Evolutionary conservation across 306 rosid species (phyloP).

Genomic region (Corylus americana): DNA sequence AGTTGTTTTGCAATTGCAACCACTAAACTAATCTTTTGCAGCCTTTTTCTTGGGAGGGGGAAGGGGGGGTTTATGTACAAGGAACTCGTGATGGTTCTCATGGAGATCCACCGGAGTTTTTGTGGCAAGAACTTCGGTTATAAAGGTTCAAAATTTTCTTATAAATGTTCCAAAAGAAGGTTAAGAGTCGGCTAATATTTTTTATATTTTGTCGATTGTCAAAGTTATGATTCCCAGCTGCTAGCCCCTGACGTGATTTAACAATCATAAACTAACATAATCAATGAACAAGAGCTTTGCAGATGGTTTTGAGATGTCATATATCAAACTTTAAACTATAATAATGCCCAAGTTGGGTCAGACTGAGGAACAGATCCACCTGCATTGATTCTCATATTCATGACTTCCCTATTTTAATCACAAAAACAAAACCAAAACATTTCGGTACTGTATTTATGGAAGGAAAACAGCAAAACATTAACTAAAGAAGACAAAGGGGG

Average conservation of each 20-base stretch:
- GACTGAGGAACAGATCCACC: background rate
- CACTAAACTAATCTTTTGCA: no score
- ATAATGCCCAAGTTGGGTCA: background rate
- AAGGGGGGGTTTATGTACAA: no score
- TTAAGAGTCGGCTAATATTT: no score
- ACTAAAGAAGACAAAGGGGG: background rate
- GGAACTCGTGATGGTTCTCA: no score
- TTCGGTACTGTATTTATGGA: background rate
- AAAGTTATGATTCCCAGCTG: background rate
- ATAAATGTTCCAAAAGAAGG: background rate
- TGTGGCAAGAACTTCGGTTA: no score
- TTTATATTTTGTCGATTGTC: background rate
- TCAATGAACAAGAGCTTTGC: background rate
- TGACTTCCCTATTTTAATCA: background rate
- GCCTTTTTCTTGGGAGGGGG: no score
- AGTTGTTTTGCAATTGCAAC: no score
- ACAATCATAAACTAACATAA: background rate
- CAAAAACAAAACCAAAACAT: no score
- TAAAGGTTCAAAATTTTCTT: background rate
- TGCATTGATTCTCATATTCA: conserved; percentile 2
- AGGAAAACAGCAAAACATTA: background rate
- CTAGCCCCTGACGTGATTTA: background rate
- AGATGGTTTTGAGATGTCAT: background rate
- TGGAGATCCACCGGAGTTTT: no score
- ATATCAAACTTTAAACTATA: background rate